Conservation (phyloP, 805 yeast species). For the Yamadazyma takamatsuzukensis region DNA sequence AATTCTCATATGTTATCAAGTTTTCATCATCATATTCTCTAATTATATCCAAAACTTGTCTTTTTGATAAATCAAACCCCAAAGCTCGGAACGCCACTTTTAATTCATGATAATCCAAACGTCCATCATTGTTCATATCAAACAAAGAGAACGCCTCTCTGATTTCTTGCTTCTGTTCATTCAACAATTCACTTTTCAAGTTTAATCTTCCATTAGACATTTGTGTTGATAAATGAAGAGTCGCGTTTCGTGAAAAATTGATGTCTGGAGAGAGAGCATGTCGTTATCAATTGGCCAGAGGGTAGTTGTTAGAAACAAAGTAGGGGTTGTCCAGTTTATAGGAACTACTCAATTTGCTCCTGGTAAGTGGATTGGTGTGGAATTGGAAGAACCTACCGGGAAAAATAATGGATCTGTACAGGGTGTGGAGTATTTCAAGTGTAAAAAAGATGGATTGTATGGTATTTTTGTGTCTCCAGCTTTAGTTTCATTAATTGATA, state of each 20-base stretch:
- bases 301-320: conserved; percentile 35
- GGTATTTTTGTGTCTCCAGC: conserved; percentile 46
- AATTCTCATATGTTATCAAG: conserved; percentile 75
- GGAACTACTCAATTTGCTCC: conserved; percentile 58
- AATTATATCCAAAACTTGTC: conserved; percentile 71
- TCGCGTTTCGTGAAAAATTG: not conserved
- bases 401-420: conserved; percentile 49
- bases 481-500: conserved; percentile 3
- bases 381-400: conserved; percentile 38
- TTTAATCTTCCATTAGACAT: conserved; percentile 20
- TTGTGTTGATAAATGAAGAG: too few relatives aligned
- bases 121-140: conserved; percentile 90
- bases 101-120: conserved; percentile 85
- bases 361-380: conserved; percentile 54
- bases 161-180: conserved; percentile 88
- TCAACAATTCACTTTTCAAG: conserved; percentile 63
- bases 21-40: conserved; percentile 77
- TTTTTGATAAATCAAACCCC: conserved; percentile 79
- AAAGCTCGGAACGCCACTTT: conserved; percentile 92
- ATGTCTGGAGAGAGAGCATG: conserved; percentile 2
- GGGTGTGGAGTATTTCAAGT: conserved; percentile 42
- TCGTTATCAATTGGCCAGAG: conserved; percentile 19
- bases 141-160: conserved; percentile 88
- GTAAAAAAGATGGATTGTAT: conserved; percentile 24
- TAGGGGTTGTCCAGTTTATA: conserved; percentile 46